Conservation (phyloP, 73 alveolate species). For the Paramecium octaurelia region DNA sequence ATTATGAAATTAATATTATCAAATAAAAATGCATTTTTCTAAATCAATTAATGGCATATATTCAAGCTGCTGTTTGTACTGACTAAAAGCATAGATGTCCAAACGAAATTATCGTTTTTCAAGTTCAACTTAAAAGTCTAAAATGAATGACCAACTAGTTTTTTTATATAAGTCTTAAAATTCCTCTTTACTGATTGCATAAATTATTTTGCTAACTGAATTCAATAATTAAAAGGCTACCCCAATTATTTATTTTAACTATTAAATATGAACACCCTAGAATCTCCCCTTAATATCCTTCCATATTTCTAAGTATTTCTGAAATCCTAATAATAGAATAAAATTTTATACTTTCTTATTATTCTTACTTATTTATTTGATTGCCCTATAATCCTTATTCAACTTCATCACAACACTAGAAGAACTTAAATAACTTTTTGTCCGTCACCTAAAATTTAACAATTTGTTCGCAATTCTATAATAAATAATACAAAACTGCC, state of each 20-base stretch:
- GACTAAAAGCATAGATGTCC: neutral
- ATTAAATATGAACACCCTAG: neutral
- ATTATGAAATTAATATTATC: neutral
- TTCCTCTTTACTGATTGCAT: neutral
- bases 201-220: neutral
- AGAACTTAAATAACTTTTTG: neutral
- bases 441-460: neutral
- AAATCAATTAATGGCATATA: conserved; percentile 33
- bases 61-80: neutral
- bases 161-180: neutral
- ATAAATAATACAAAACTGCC: neutral
- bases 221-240: neutral
- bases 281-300: neutral
- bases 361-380: neutral
- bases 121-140: neutral
- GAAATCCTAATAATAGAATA: neutral
- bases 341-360: neutral
- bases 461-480: neutral
- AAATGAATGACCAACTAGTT: neutral
- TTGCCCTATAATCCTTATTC: neutral
- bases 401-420: neutral
- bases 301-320: neutral
- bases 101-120: neutral
- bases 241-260: neutral
- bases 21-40: neutral